These are phyloP conservation scores for Henckelia pumila DNA, from an alignment of 257 asterid genomes.

Conservation along the genomic window DNA sequence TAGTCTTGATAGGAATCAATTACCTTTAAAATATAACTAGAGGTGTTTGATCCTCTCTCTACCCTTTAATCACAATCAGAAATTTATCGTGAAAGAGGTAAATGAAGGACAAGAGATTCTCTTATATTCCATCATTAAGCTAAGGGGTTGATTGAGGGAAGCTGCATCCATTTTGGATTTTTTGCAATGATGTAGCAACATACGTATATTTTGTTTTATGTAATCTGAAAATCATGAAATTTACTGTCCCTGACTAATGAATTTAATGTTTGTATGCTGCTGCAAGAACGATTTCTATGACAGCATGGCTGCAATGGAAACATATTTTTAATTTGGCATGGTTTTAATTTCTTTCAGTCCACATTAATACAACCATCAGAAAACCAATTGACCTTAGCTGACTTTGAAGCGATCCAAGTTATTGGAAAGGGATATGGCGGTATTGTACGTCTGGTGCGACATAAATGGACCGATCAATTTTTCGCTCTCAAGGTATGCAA, in stretches of 20 bases:
- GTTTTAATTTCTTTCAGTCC: slow-evolving; percentile 55
- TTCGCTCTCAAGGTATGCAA: slow-evolving; percentile 81
- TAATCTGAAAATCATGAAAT: background rate
- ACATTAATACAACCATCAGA: slow-evolving; percentile 79
- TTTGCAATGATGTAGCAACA: too few relatives aligned
- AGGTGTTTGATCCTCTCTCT: too few relatives aligned
- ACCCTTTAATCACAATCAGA: too few relatives aligned
- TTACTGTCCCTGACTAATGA: background rate
- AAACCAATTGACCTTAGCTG: slow-evolving; percentile 90
- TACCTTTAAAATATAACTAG: too few relatives aligned
- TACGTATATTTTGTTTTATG: background rate
- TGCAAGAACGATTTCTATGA: background rate
- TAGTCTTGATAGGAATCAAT: too few relatives aligned
- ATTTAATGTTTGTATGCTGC: background rate
- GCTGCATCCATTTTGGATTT: too few relatives aligned
- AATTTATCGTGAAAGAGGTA: too few relatives aligned
- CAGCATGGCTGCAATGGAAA: background rate
- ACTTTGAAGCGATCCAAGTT: slow-evolving; percentile 88
- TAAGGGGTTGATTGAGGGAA: too few relatives aligned
- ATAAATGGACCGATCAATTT: slow-evolving; percentile 92
- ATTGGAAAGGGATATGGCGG: slow-evolving; percentile 97
- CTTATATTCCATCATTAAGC: too few relatives aligned
- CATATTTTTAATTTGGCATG: slow-evolving; percentile 8
- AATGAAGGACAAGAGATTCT: too few relatives aligned
- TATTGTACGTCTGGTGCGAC: slow-evolving; percentile 88